Percentiles rank a stretch among this genome's conserved stretches.
Conservation (phyloP, 1,284 basidiomycete genomes). For the Chalciporus sp. region DNA sequence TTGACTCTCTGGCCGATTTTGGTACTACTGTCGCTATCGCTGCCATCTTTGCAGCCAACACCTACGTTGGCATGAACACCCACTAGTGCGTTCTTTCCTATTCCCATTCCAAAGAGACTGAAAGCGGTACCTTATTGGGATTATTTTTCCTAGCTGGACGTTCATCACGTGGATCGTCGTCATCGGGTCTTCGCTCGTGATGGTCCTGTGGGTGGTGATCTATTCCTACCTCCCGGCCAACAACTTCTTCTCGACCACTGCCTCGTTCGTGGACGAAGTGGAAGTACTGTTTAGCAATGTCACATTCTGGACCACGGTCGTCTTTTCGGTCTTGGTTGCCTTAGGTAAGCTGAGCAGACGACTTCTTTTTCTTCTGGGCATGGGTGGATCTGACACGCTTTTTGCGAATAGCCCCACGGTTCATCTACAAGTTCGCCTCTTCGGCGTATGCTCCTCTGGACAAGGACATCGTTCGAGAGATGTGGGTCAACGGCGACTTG, state of each 20-base stretch:
- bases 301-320: slow-evolving; percentile 81
- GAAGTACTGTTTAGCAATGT: slow-evolving; percentile 75
- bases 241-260: slow-evolving; percentile 42
- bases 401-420: slow-evolving; percentile 62
- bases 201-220: slow-evolving; percentile 84
- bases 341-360: slow-evolving; percentile 53
- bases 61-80: slow-evolving; percentile 87
- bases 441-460: slow-evolving; percentile 74
- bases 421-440: slow-evolving; percentile 69
- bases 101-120: slow-evolving; percentile 2
- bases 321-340: slow-evolving; percentile 69
- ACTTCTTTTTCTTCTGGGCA: background rate
- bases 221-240: slow-evolving; percentile 70
- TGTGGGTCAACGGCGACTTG: slow-evolving; percentile 84
- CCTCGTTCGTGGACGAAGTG: slow-evolving; percentile 76
- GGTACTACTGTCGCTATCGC: slow-evolving; percentile 91
- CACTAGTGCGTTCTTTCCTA: slow-evolving; percentile 67
- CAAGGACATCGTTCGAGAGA: slow-evolving; percentile 86
- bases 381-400: slow-evolving; percentile 16
- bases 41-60: slow-evolving; percentile 87
- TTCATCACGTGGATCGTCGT: slow-evolving; percentile 82
- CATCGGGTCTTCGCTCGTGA: slow-evolving; percentile 76
- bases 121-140: slow-evolving; percentile 8
- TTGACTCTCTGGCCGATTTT: slow-evolving; percentile 83
- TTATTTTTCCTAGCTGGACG: slow-evolving; percentile 69